Percentiles rank a stretch among this genome's conserved stretches.
Conservation (phyloP, 1,284 basidiomycete species). For the Agroathelia rolfsii region DNA sequence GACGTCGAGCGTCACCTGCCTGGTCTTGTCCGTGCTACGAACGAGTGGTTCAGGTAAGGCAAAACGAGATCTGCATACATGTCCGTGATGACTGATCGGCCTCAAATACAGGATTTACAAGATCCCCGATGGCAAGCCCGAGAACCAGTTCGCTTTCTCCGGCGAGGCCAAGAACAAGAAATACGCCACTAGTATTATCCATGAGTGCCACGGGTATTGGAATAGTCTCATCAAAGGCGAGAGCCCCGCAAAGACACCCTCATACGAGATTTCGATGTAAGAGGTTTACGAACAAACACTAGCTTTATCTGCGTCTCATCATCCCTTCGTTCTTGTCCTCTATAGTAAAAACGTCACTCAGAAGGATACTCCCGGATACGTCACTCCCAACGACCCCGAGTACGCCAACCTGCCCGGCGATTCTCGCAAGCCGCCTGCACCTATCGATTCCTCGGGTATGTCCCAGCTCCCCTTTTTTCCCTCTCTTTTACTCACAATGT, state of each 20-base stretch:
- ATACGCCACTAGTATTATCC: slow-evolving; percentile 97
- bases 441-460: slow-evolving; percentile 83
- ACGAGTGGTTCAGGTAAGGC: slow-evolving; percentile 87
- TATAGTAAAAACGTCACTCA: slow-evolving; percentile 62
- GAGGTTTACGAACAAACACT: too few species aligned
- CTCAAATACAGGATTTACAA: slow-evolving; percentile 78
- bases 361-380: slow-evolving; percentile 65
- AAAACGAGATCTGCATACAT: slow-evolving; percentile 5
- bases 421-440: slow-evolving; percentile 73
- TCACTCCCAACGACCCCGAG: slow-evolving; percentile 51
- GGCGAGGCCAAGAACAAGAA: slow-evolving; percentile 99
- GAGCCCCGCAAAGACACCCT: slow-evolving; percentile 55
- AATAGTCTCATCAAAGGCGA: slow-evolving; percentile 87
- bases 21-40: slow-evolving; percentile 91
- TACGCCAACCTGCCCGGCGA: slow-evolving; percentile 70
- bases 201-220: slow-evolving; percentile 99
- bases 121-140: slow-evolving; percentile 96
- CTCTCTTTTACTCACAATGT: slow-evolving; percentile 20
- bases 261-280: slow-evolving; percentile 75
- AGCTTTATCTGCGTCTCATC: slow-evolving; percentile 4
- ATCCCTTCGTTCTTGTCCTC: slow-evolving; percentile 5
- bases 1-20: slow-evolving; percentile 98
- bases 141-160: slow-evolving; percentile 98
- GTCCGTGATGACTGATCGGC: slow-evolving; percentile 9
- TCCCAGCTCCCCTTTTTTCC: slow-evolving; percentile 11